Conservation (phyloP, 2,329 filamentous ascomycete genomes). For the Sclerotinia trifoliorum region DNA sequence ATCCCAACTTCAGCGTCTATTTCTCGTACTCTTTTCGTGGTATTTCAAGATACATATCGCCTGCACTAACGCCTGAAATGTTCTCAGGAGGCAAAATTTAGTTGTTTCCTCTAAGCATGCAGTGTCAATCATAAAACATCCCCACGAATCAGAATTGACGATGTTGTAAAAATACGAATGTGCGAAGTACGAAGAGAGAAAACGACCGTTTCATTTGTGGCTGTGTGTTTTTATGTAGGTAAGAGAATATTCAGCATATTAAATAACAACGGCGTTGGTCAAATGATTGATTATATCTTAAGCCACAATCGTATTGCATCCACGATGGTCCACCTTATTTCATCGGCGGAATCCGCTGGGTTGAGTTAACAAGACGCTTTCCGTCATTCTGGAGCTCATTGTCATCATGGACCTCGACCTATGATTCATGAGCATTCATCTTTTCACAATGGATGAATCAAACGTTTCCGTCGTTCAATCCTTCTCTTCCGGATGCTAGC, state of each 20-base stretch:
- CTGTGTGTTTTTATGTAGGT: not conserved
- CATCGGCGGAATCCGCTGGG: not conserved
- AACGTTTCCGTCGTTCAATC: not conserved
- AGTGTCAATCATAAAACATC: conserved; percentile 4
- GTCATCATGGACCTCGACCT: not conserved
- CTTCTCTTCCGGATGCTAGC: not conserved
- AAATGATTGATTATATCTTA: not conserved
- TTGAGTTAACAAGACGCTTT: not conserved
- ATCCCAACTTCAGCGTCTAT: conserved; percentile 1
- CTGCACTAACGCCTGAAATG: not conserved
- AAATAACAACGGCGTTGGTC: conserved; percentile 3
- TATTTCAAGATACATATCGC: not conserved
- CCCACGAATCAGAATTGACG: conserved; percentile 7
- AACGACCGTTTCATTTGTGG: conserved; percentile 3
- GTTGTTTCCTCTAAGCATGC: not conserved
- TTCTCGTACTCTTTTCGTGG: not conserved
- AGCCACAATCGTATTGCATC: conserved; percentile 4
- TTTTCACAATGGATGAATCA: not conserved
- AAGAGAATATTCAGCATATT: not conserved
- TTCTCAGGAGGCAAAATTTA: not conserved
- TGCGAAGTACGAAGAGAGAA: not conserved
- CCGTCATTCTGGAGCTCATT: not conserved
- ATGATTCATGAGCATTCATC: conserved; percentile 1
- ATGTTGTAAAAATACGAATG: not conserved
- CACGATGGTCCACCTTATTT: too few species aligned